Conservation (phyloP, 768 basidiomycete species). For the Tricholoma bakamatsutake region DNA sequence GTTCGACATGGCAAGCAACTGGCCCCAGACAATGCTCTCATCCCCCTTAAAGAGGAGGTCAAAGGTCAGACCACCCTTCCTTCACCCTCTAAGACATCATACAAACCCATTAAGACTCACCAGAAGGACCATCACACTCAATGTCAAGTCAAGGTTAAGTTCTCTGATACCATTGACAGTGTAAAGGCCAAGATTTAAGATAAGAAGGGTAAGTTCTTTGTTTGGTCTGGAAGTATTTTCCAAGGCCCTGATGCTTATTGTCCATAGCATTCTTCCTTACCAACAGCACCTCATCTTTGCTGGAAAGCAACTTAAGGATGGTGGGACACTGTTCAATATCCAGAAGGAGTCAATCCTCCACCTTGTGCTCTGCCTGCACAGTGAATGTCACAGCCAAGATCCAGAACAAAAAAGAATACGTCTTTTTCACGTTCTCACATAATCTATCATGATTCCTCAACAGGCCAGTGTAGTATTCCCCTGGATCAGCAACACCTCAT, state of each 20-base stretch:
- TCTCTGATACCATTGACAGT: neutral
- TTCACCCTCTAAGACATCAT: neutral
- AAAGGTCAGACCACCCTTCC: too few species aligned
- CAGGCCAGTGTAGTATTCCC: conserved; percentile 3
- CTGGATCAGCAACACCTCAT: conserved; percentile 13
- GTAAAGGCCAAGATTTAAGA: neutral
- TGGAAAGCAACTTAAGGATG: neutral
- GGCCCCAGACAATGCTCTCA: too few species aligned
- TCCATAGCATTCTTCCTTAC: neutral
- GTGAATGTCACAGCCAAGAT: conserved; percentile 19
- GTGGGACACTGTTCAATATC: neutral
- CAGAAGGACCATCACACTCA: neutral
- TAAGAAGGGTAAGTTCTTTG: neutral
- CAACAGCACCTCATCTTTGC: neutral
- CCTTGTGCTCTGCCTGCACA: neutral
- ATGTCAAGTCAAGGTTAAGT: neutral
- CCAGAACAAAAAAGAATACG: conserved; percentile 9
- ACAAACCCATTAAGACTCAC: neutral
- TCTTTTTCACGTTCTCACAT: neutral
- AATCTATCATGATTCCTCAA: neutral
- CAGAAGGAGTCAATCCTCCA: neutral
- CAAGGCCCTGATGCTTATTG: neutral
- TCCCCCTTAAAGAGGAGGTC: too few species aligned
- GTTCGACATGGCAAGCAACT: too few species aligned
- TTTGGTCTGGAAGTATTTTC: neutral